phyloP scores from a whole-genome alignment of 805 yeast genomes.

The Myxozyma vanderwaltii region DNA sequence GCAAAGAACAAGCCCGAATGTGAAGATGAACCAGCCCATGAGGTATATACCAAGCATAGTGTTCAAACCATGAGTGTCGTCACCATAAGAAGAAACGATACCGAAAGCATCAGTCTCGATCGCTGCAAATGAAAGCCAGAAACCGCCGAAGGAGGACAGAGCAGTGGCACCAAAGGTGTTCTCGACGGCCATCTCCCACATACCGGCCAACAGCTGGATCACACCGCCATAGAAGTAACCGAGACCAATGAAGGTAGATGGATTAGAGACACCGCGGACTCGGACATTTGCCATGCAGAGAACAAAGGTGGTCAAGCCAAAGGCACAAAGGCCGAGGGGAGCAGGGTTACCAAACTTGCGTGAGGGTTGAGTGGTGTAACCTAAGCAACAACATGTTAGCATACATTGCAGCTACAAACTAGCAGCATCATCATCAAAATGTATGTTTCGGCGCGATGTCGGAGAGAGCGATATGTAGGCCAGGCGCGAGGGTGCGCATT shows the following conservation, averaged over 20 bases:
- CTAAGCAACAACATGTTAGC: constrained; percentile 5
- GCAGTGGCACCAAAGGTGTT: constrained; percentile 72
- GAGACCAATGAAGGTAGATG: constrained; percentile 58
- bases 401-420: neutral
- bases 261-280: constrained; percentile 55
- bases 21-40: constrained; percentile 65
- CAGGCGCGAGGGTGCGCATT: neutral
- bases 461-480: neutral
- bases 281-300: constrained; percentile 57
- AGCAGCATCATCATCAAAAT: neutral
- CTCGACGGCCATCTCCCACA: constrained; percentile 65
- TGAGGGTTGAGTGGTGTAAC: constrained; percentile 45
- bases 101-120: constrained; percentile 63
- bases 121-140: constrained; percentile 69
- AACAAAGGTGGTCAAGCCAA: constrained; percentile 65
- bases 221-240: constrained; percentile 68
- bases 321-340: constrained; percentile 63
- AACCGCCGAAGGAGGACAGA: constrained; percentile 64
- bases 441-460: neutral
- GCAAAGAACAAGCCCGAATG: constrained; percentile 54
- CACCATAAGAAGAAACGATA: constrained; percentile 55
- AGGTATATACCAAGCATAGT: constrained; percentile 63
- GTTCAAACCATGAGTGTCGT: constrained; percentile 38
- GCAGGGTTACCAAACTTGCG: constrained; percentile 68
- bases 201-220: constrained; percentile 61